A percentile compares a stretch with the other conserved stretches of the same genome.
Conservation (phyloP, 192 early-diverging fungal species). For the Gigaspora rosea region DNA sequence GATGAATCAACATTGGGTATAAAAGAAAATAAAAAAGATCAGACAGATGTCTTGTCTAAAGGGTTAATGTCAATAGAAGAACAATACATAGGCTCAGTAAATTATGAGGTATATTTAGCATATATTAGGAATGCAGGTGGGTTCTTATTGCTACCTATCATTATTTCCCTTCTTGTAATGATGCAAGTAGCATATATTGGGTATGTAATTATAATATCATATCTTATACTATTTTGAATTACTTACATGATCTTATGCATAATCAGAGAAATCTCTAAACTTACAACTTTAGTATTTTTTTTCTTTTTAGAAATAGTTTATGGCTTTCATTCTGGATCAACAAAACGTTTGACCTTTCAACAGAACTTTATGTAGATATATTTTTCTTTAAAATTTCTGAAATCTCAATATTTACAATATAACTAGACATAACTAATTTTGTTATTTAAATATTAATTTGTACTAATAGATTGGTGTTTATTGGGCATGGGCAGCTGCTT, state of each 20-base stretch:
- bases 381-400: too few species aligned
- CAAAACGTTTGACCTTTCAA: too few species aligned
- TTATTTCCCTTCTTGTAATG: conserved; percentile 52
- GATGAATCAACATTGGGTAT: conserved; percentile 22
- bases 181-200: conserved; percentile 61
- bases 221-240: not conserved
- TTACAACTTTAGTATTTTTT: too few species aligned
- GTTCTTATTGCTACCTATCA: conserved; percentile 42
- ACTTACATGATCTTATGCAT: too few species aligned
- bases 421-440: not conserved
- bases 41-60: conserved; percentile 23
- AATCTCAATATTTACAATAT: not conserved
- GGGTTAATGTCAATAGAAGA: conserved; percentile 84
- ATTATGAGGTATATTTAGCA: conserved; percentile 55
- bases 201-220: conserved; percentile 40
- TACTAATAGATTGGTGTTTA: conserved; percentile 68
- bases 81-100: conserved; percentile 69
- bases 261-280: too few species aligned
- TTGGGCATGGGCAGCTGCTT: conserved; percentile 58
- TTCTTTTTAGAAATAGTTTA: too few species aligned
- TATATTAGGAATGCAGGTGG: conserved; percentile 69
- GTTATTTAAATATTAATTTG: not conserved
- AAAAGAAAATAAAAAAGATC: conserved; percentile 4
- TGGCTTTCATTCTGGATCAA: too few species aligned
- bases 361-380: too few species aligned